A percentile compares a stretch with the other conserved stretches of the same genome.
Conservation (phyloP, 1,284 basidiomycete species). For the Retiboletus flavoniger region DNA sequence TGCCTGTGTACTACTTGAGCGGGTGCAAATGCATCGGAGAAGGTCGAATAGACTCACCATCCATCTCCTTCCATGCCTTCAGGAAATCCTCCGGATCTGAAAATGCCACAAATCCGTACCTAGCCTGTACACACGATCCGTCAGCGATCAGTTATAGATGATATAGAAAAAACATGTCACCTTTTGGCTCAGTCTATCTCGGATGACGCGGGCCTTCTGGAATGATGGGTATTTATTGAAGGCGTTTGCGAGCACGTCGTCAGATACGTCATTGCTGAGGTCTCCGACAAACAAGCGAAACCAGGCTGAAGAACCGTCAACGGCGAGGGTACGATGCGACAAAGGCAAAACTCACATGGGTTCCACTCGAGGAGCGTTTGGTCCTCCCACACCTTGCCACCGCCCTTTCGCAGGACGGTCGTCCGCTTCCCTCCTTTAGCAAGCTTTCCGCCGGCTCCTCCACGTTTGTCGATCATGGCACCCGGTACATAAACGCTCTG, state of each 20-base stretch:
- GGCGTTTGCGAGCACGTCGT: slow-evolving; percentile 88
- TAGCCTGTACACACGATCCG: slow-evolving; percentile 59
- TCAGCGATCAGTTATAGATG: not conserved
- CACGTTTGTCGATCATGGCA: slow-evolving; percentile 82
- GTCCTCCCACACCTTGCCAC: slow-evolving; percentile 97
- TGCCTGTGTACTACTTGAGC: slow-evolving; percentile 54
- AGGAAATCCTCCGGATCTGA: slow-evolving; percentile 98
- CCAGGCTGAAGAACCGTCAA: slow-evolving; percentile 64
- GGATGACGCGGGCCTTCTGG: slow-evolving; percentile 91
- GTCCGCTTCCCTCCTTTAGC: slow-evolving; percentile 90
- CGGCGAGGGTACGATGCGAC: not conserved
- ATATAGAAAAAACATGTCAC: slow-evolving; percentile 38
- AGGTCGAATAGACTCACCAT: slow-evolving; percentile 58
- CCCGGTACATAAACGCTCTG: slow-evolving; percentile 87
- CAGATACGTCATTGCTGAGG: slow-evolving; percentile 96
- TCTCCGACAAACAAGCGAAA: slow-evolving; percentile 98
- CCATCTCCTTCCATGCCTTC: slow-evolving; percentile 99
- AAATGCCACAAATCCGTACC: slow-evolving; percentile 97
- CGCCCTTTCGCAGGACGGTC: slow-evolving; percentile 93
- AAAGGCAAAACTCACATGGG: slow-evolving; percentile 64
- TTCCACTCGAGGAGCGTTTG: slow-evolving; percentile 98
- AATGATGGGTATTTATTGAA: slow-evolving; percentile 93
- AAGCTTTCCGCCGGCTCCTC: slow-evolving; percentile 78
- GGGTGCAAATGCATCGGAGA: slow-evolving; percentile 2
- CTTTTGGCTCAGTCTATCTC: slow-evolving; percentile 89